Evolutionary conservation across 2,329 filamentous ascomycete genomes (phyloP), one percentile per base, ranked within the genome.

Genomic region (Gaeumannomyces sp.): DNA sequence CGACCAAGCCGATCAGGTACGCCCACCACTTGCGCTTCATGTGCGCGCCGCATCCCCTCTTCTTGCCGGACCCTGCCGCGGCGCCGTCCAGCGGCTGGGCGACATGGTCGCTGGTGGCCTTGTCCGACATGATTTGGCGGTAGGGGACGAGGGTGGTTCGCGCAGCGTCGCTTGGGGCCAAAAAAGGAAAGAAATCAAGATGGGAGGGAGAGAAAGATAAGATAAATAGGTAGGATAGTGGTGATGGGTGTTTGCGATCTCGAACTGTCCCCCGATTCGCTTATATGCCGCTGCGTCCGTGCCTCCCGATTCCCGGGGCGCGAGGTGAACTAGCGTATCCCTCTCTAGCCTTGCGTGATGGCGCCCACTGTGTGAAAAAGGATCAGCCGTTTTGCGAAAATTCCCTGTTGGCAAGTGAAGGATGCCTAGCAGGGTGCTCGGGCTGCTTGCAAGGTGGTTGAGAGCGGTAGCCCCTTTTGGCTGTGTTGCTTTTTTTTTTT

Each of bases 1-100:
- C 68, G 65, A 82, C 71, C 63, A 85, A 72, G 22, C 79, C 72
- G 65, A 89, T 76, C 66, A 88, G 72, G 69, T 87, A 80, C 67
- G 80, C 70, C 86, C 86, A 89, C 87, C 86, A 89, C 70, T 83
- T 87, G 69, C 77, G 79, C 71, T 75, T 79, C 72, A 81, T 82
- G 72, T 86, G 83, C 14, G 8, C 50, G 19, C 27, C 50, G 25
- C 35, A 53, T 19, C 60, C 60, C 14, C 60, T 35, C 60, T 50
- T 53, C 60, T 61, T 61, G 60, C 25, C 60, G 60, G n/a, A 16
- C 2, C 50, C 22, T 19, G n/a, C 33, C 28, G 19, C n/a, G 11
- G 31, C 35, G 19, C 38, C 38, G 35, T 45, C 38, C 13, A 35
- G 33, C 35, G 38, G 33, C 13, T 28, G 62, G n/a, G 31, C 61